These are phyloP conservation scores for Coleophoma eucalyptorum DNA, from an alignment of 2,329 filamentous ascomycete species.

Conservation along the genomic window DNA sequence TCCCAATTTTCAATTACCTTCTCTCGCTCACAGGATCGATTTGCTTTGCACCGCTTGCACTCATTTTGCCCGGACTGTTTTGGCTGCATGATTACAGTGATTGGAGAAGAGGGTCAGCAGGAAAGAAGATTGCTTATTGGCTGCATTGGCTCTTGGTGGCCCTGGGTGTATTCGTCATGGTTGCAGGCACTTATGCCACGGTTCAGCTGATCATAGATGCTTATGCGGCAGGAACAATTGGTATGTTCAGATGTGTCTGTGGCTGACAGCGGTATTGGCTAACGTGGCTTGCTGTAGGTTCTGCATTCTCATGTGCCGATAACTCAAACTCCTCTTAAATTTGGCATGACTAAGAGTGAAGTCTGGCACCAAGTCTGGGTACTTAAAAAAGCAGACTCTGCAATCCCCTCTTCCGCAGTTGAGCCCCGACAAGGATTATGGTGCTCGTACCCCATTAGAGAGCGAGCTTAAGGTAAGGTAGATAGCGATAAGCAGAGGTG, in stretches of 20 bases:
- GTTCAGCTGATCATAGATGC: constrained; percentile 47
- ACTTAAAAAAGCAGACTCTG: no score
- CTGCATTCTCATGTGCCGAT: constrained; percentile 44
- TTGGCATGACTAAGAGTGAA: no score
- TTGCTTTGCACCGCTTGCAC: constrained; percentile 46
- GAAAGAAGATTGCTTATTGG: constrained; percentile 25
- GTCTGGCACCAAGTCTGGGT: no score
- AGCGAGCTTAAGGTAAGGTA: no score
- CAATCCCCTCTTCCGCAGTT: no score
- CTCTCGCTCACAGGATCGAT: constrained; percentile 43
- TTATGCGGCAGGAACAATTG: constrained; percentile 32
- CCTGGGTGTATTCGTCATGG: constrained; percentile 32
- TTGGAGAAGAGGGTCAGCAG: constrained; percentile 30
- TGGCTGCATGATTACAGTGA: constrained; percentile 45
- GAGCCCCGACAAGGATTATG: no score
- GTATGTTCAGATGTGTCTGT: constrained; percentile 7
- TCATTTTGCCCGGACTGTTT: constrained; percentile 42
- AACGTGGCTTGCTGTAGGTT: constrained; percentile 7
- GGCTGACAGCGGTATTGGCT: no score
- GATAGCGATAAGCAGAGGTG: no score
- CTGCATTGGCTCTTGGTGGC: constrained; percentile 31
- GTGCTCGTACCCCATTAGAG: no score
- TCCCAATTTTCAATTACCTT: constrained; percentile 47
- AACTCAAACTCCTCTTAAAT: constrained; percentile 26
- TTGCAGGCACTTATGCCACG: constrained; percentile 40